phyloP scores from a whole-genome alignment of 495 filamentous ascomycete genomes.

The Daldinia concentrica region DNA sequence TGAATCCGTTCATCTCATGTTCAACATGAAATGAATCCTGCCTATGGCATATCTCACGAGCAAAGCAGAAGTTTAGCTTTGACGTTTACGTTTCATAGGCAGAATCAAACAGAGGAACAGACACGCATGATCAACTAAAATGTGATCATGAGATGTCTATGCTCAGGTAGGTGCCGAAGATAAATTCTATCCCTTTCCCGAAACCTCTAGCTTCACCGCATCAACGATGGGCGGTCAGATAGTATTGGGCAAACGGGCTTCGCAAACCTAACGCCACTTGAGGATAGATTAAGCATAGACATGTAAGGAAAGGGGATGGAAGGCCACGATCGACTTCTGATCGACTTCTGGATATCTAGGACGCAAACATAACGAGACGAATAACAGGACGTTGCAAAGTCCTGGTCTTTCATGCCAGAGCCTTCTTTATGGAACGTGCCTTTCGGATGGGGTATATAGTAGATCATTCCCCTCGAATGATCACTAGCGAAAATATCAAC shows the following conservation, averaged over 20 bases:
- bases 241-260: neutral
- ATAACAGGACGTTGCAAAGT: neutral
- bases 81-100: neutral
- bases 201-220: neutral
- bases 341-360: neutral
- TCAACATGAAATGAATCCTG: neutral
- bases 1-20: slow-evolving; percentile 6
- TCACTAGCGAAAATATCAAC: neutral
- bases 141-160: neutral
- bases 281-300: neutral
- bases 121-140: neutral
- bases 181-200: neutral
- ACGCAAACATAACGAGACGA: neutral
- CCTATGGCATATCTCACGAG: neutral
- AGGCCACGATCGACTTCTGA: neutral
- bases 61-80: neutral
- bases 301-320: neutral
- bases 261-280: neutral
- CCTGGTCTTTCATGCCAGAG: neutral
- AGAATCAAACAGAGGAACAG: neutral
- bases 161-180: neutral
- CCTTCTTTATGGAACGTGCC: neutral
- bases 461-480: neutral
- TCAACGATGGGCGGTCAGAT: neutral
- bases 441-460: neutral